Conservation (phyloP, 1,284 basidiomycete genomes). For the Porodaedalea pini region DNA sequence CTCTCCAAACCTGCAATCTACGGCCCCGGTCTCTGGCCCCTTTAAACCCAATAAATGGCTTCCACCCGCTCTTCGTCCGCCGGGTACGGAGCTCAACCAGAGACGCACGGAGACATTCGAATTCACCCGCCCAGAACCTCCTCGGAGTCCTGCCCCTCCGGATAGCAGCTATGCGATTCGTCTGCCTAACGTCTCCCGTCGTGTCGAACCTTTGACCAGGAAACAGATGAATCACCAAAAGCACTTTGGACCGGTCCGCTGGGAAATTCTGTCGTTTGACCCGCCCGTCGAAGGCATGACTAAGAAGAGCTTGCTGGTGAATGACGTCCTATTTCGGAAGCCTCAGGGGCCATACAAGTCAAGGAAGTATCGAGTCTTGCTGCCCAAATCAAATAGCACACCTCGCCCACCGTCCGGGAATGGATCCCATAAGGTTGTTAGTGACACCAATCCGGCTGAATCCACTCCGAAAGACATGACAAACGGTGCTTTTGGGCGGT, state of each 20-base stretch:
- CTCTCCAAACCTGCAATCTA: constrained; percentile 22
- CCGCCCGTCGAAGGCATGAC: constrained; percentile 70
- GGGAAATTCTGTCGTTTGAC: constrained; percentile 72
- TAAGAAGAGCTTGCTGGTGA: constrained; percentile 58
- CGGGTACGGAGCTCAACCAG: constrained; percentile 22
- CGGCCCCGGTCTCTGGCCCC: constrained; percentile 21
- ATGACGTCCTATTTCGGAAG: constrained; percentile 65
- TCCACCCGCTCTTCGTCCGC: constrained; percentile 51
- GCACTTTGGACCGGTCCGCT: constrained; percentile 37
- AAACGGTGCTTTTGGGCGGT: constrained; percentile 45
- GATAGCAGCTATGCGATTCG: constrained; percentile 55
- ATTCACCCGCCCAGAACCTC: constrained; percentile 39
- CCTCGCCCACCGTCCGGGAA: constrained; percentile 14
- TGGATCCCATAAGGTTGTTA: constrained; percentile 4
- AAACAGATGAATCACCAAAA: constrained; percentile 36
- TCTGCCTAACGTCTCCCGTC: constrained; percentile 48
- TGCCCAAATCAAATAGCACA: constrained; percentile 41
- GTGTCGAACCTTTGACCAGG: constrained; percentile 42
- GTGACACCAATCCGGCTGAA: constrained; percentile 19
- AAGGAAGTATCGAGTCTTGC: constrained; percentile 49
- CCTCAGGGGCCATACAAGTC: constrained; percentile 39
- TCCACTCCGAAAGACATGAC: constrained; percentile 26
- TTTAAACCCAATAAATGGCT: constrained; percentile 42
- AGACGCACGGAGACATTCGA: constrained; percentile 21
- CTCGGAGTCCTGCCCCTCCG: constrained; percentile 49